These are phyloP conservation scores for Solanum ossicruentum DNA, from an alignment of 257 asterid species.

Conservation along the genomic window DNA sequence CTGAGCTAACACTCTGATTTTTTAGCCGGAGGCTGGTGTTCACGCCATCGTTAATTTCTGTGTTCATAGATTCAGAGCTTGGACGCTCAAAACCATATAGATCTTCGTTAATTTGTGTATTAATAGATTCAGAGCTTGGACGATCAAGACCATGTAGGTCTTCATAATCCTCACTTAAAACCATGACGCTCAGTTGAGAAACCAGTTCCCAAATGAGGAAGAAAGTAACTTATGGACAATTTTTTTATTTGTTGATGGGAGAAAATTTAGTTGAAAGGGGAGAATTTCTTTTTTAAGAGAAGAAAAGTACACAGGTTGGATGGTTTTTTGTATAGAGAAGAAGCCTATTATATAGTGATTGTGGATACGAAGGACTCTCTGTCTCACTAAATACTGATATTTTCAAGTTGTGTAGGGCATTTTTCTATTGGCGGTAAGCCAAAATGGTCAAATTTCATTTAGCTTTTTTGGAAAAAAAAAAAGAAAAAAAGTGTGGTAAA, in stretches of 20 bases:
- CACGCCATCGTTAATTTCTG: neutral
- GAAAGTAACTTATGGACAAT: neutral
- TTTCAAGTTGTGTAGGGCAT: neutral
- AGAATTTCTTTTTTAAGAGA: neutral
- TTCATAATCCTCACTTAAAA: neutral
- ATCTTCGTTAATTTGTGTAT: neutral
- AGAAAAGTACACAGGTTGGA: neutral
- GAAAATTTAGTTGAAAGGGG: neutral
- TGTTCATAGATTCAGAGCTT: neutral
- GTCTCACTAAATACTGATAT: neutral
- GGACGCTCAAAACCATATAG: neutral
- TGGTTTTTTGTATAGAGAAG: neutral
- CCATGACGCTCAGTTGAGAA: neutral
- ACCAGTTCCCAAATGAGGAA: neutral
- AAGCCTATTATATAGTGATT: neutral
- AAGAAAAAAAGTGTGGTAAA: neutral
- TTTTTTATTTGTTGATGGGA: neutral
- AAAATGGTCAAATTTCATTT: neutral
- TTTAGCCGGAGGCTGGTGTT: neutral
- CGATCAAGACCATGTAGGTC: neutral
- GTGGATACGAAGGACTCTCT: constrained; percentile 1
- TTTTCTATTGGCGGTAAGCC: neutral
- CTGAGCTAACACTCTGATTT: neutral
- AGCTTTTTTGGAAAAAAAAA: too few species aligned
- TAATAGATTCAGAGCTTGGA: neutral